These are phyloP conservation scores for Backusella australiensis DNA, from an alignment of 192 early-diverging fungal species.

Conservation along the genomic window DNA sequence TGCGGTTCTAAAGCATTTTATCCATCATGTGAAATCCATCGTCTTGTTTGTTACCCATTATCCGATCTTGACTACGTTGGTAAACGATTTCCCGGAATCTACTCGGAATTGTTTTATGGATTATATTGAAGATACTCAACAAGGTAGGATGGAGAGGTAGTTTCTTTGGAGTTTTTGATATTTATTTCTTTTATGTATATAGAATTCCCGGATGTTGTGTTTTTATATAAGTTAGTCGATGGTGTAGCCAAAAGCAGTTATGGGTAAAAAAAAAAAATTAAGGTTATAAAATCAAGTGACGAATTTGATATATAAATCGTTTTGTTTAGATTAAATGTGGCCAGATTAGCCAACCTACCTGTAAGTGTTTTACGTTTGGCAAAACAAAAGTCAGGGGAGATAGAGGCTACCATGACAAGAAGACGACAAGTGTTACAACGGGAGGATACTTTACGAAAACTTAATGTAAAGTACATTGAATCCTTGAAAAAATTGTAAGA, in stretches of 20 bases:
- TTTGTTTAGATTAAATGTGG: slow-evolving; percentile 60
- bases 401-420: slow-evolving; percentile 22
- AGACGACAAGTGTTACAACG: neutral
- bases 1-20: slow-evolving; percentile 59
- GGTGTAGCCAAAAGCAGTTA: slow-evolving; percentile 66
- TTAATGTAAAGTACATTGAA: neutral
- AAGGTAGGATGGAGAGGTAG: neutral
- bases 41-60: slow-evolving; percentile 84
- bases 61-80: slow-evolving; percentile 58
- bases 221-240: slow-evolving; percentile 65
- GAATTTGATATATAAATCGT: neutral
- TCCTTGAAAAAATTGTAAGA: too few relatives aligned
- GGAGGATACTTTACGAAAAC: neutral
- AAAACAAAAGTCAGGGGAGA: slow-evolving; percentile 49
- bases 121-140: slow-evolving; percentile 41
- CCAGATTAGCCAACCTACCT: slow-evolving; percentile 63
- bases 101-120: slow-evolving; percentile 51
- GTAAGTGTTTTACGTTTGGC: slow-evolving; percentile 48
- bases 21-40: slow-evolving; percentile 44
- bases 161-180: neutral
- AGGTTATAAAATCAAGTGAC: neutral
- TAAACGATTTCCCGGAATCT: slow-evolving; percentile 26
- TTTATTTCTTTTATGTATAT: neutral
- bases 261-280: slow-evolving; percentile 43
- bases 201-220: slow-evolving; percentile 44